These are phyloP conservation scores for Penicillium freii DNA, from an alignment of 2,329 filamentous ascomycete species.

Conservation along the genomic window DNA sequence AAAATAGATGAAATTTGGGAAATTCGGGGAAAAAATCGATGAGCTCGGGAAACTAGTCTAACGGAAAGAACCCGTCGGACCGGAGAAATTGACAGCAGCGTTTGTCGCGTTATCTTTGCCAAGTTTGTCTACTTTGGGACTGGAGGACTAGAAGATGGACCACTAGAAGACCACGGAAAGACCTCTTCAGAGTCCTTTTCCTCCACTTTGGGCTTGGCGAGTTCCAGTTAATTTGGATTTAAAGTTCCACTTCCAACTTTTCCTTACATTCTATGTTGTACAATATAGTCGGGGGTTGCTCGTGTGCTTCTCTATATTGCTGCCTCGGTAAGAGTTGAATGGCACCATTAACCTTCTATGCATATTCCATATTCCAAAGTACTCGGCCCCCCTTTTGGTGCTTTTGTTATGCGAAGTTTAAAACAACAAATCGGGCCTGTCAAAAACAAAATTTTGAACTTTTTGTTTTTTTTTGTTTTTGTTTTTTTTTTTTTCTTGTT, in stretches of 20 bases:
- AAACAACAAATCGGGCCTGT: background rate
- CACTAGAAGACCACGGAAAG: too few species aligned
- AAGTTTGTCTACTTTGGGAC: too few species aligned
- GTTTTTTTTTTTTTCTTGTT: too few species aligned
- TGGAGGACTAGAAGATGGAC: too few species aligned
- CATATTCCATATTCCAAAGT: background rate
- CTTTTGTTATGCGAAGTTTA: background rate
- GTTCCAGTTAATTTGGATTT: background rate
- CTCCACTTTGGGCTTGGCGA: background rate
- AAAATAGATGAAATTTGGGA: background rate
- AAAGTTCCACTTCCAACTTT: background rate
- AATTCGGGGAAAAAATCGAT: background rate
- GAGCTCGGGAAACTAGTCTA: background rate
- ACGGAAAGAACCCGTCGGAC: background rate
- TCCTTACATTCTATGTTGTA: background rate
- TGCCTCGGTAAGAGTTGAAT: background rate
- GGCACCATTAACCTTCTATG: background rate
- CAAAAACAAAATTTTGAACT: too few species aligned
- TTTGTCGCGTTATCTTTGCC: slow-evolving; percentile 2
- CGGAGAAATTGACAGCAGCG: background rate
- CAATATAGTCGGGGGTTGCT: background rate
- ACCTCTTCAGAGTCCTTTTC: too few species aligned
- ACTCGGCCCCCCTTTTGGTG: background rate
- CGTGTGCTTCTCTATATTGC: background rate
- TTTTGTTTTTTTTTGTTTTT: background rate